A percentile compares a stretch with the other conserved stretches of the same genome.
Evolutionary conservation across 306 rosid genomes (phyloP).

Genomic region (Cicer pinnatifidum): DNA sequence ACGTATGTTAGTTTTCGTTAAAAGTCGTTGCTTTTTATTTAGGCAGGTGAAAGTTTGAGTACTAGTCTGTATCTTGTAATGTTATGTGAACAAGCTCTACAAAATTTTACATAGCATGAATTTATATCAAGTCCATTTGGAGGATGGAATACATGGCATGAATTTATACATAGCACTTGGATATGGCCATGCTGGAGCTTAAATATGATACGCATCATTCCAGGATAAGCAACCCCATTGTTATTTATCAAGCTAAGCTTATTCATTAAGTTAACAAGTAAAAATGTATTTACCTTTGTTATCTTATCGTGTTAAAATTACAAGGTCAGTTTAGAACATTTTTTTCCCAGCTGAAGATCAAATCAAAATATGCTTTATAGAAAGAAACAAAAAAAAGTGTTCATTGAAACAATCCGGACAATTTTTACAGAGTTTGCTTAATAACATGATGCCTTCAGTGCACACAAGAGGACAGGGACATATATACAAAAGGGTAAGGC

Average conservation of each 20-base stretch:
- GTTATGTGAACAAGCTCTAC: not conserved
- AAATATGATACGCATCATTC: not conserved
- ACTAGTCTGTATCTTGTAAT: not conserved
- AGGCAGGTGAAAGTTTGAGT: not conserved
- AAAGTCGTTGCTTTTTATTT: constrained; percentile 2
- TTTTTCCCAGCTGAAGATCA: not conserved
- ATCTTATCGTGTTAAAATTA: not conserved
- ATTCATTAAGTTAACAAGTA: too few species aligned
- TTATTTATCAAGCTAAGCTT: too few species aligned
- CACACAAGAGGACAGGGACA: constrained; percentile 1
- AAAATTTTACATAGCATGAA: not conserved
- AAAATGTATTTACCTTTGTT: not conserved
- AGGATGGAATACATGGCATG: not conserved
- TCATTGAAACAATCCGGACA: not conserved
- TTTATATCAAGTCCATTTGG: not conserved
- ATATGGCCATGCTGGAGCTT: not conserved
- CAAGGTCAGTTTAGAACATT: not conserved
- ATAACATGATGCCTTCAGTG: not conserved
- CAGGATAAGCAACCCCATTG: not conserved
- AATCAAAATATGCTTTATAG: not conserved
- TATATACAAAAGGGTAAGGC: not conserved
- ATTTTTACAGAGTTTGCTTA: not conserved
- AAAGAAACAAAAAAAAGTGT: not conserved
- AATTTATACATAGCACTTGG: too few species aligned
- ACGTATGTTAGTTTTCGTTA: not conserved